Evolutionary conservation across 140 eudicot genomes (phyloP).

Genomic region (Cichorium intybus): DNA sequence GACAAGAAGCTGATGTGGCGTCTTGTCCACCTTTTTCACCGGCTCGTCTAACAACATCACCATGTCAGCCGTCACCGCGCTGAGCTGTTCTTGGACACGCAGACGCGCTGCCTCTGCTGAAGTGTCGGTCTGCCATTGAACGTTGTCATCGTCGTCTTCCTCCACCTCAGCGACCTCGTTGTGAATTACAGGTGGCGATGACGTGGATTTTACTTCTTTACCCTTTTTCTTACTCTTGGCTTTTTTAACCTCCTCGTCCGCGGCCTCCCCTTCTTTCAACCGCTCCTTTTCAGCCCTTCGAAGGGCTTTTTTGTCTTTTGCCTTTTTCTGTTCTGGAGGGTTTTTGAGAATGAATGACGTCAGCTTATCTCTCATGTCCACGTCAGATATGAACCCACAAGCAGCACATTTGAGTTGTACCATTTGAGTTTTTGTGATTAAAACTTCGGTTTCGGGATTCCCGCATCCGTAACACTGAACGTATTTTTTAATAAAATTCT

Average conservation of each 20-base stretch:
- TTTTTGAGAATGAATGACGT: constrained; percentile 88
- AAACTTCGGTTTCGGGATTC: constrained; percentile 83
- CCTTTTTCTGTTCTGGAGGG: constrained; percentile 84
- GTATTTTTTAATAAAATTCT: constrained; percentile 83
- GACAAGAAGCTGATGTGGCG: constrained; percentile 14
- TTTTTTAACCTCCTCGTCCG: constrained; percentile 83
- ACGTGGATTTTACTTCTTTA: no score
- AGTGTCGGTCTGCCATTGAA: constrained; percentile 73
- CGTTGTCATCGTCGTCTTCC: constrained; percentile 59
- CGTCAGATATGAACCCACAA: constrained; percentile 88
- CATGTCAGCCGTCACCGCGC: constrained; percentile 85
- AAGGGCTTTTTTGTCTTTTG: constrained; percentile 77
- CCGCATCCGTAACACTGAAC: constrained; percentile 98
- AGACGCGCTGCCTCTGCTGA: constrained; percentile 60
- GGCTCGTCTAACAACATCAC: constrained; percentile 72
- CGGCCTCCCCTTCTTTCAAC: constrained; percentile 60
- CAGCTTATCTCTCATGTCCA: constrained; percentile 96
- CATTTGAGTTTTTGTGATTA: constrained; percentile 87
- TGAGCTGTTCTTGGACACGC: constrained; percentile 76
- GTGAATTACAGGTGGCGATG: constrained; percentile 55
- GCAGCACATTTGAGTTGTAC: constrained; percentile 85
- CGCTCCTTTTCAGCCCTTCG: constrained; percentile 75
- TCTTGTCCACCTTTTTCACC: constrained; percentile 31
- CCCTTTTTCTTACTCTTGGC: no score
- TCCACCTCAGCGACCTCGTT: constrained; percentile 64